Base-by-base conservation (phyloP, 805 yeast genomes). In the Metschnikowia reukaufii region DNA sequence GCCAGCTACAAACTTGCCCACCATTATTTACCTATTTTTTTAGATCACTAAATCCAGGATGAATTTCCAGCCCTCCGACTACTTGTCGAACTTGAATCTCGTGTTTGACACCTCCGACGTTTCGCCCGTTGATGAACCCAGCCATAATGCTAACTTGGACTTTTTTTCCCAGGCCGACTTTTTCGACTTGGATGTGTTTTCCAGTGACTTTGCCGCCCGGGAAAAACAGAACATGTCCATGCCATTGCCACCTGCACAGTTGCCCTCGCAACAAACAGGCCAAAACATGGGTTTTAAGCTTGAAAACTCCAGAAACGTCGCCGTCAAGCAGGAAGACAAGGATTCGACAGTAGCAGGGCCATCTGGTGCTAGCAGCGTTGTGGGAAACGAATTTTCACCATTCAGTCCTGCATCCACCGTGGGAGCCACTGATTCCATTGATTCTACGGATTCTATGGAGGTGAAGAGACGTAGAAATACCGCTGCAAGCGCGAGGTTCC, bases 401-500 rank as follows among this genome's bases (percentile, higher is more conserved):
- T 15, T 23, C 36, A 32, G 34, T n/a, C 41, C 45, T 7, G 23
- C 31, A 6, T 33, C 42, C 18, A 21, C 47, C 31, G n/a, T 31
- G 6, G 39, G 29, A n/a, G 33, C 34, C 21, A 9, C 13, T 25
- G 40, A 39, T 2, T 9, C 16, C 21, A 9, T 8, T 25, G 40
- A 39, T 2, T 9, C 16, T 16, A 25, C 25, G 20, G 34, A 38
- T 9, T n/a, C 13, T 4, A 10, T 12, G 36, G 77, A 75, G 37
- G 94, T 86, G 60, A 92, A 88, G 68, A 78, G 96, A 51, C 81
- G 86, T 54, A 78, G 95, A 58, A 91, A 90, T 68, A 90, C 97
- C 0, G 96, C 94, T 1, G 98, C 99, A 1, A 83, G 92, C 17
- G 97, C 97, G 4, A 76, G 98, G 50, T 92, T 92, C 74, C 78